Evolutionary conservation across 2,329 filamentous ascomycete species (phyloP).

Genomic region (Colletotrichum euphorbiae): DNA sequence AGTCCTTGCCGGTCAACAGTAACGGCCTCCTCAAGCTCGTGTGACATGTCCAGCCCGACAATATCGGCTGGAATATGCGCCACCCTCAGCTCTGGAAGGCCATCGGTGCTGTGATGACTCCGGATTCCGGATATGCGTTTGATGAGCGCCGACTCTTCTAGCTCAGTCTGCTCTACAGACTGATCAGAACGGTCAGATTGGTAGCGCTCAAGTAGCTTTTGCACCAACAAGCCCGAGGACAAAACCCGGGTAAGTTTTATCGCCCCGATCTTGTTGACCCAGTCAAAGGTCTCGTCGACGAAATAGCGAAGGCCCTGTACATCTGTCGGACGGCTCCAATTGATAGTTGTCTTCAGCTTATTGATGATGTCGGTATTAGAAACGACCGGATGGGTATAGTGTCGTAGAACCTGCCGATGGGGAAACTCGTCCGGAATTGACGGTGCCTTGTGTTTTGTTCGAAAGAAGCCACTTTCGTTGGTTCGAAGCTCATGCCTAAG

Average conservation of each 20-base stretch:
- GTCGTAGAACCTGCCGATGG: constrained; percentile 80
- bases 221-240: constrained; percentile 79
- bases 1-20: constrained; percentile 63
- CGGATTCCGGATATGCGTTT: constrained; percentile 75
- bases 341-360: constrained; percentile 63
- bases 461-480: constrained; percentile 87
- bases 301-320: constrained; percentile 77
- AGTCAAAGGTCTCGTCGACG: constrained; percentile 84
- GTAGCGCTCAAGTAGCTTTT: constrained; percentile 61
- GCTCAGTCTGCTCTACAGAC: constrained; percentile 45
- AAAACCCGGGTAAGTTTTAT: constrained; percentile 86
- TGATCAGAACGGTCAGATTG: constrained; percentile 44
- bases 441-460: constrained; percentile 78
- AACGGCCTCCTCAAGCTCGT: constrained; percentile 74
- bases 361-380: constrained; percentile 71
- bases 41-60: constrained; percentile 80
- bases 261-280: constrained; percentile 82
- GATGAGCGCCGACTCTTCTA: constrained; percentile 66
- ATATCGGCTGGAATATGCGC: constrained; percentile 81
- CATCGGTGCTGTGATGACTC: constrained; percentile 79
- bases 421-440: constrained; percentile 86
- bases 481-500: constrained; percentile 81
- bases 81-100: constrained; percentile 80
- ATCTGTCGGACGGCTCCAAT: constrained; percentile 74
- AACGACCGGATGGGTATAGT: constrained; percentile 89